Percentiles rank a stretch among this genome's conserved stretches.
Evolutionary conservation across 768 basidiomycete species (phyloP).

Genomic region (Piloderma croceum): DNA sequence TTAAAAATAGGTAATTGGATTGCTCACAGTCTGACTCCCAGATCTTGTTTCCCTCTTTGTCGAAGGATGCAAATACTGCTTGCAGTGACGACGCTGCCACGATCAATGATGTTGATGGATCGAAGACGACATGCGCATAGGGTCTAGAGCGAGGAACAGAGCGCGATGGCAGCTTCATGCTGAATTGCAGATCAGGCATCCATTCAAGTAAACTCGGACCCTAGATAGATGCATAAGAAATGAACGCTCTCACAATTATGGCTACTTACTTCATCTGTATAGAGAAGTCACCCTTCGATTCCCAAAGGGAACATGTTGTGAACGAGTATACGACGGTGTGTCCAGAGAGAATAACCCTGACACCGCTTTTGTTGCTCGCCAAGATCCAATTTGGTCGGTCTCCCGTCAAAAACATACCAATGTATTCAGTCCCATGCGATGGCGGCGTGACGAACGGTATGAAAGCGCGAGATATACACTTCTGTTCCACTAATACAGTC

Average conservation of each 20-base stretch:
- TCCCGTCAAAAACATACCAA: slow-evolving; percentile 85
- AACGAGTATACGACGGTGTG: slow-evolving; percentile 80
- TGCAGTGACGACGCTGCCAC: slow-evolving; percentile 75
- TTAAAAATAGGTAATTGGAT: no score
- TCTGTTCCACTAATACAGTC: slow-evolving; percentile 63
- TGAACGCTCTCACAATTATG: background rate
- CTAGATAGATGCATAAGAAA: slow-evolving; percentile 31
- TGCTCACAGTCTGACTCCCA: slow-evolving; percentile 79
- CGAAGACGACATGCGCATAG: slow-evolving; percentile 81
- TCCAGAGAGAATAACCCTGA: slow-evolving; percentile 65
- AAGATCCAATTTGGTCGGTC: slow-evolving; percentile 89
- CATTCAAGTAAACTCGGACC: slow-evolving; percentile 78
- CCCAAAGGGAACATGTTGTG: slow-evolving; percentile 78
- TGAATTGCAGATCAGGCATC: slow-evolving; percentile 68
- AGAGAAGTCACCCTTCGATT: slow-evolving; percentile 77
- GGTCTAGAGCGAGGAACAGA: slow-evolving; percentile 63
- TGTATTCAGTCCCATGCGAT: slow-evolving; percentile 40
- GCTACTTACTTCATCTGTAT: slow-evolving; percentile 84
- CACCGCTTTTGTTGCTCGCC: slow-evolving; percentile 60
- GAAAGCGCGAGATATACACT: slow-evolving; percentile 55
- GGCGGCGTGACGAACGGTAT: slow-evolving; percentile 64
- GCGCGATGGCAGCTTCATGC: slow-evolving; percentile 66
- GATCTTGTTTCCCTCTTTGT: slow-evolving; percentile 70
- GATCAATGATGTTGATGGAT: slow-evolving; percentile 73
- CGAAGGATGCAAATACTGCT: slow-evolving; percentile 77